Evolutionary conservation across 2,329 filamentous ascomycete genomes (phyloP).

Genomic region (Pestalotiopsis sp.): DNA sequence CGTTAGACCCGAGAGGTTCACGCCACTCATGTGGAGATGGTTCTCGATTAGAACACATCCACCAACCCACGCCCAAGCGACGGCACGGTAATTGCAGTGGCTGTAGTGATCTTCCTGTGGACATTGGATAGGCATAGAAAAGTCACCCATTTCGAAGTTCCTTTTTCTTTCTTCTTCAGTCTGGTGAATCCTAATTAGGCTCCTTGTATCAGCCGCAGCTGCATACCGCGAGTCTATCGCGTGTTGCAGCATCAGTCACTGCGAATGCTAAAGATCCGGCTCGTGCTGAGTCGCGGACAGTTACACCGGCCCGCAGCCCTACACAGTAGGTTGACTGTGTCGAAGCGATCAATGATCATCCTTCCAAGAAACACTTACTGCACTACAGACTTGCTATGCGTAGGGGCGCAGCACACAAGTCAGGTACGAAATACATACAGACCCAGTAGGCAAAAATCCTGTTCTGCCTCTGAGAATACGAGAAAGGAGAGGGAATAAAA

Average conservation of each 20-base stretch:
- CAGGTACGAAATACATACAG: not conserved
- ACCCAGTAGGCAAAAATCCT: not conserved
- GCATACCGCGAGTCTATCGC: conserved; percentile 2
- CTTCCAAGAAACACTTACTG: not conserved
- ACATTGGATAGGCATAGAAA: conserved; percentile 1
- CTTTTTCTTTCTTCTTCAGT: not conserved
- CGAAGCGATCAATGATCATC: not conserved
- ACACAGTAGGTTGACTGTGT: not conserved
- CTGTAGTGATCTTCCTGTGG: not conserved
- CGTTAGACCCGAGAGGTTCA: not conserved
- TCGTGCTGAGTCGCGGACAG: not conserved
- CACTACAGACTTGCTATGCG: not conserved
- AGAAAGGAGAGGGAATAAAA: not conserved
- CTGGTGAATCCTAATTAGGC: not conserved
- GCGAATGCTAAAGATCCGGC: not conserved
- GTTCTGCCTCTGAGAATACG: not conserved
- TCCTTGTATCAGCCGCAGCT: conserved; percentile 1
- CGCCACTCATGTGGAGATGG: not conserved
- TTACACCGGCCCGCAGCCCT: not conserved
- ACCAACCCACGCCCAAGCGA: not conserved
- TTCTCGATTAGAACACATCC: not conserved
- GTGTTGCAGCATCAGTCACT: not conserved
- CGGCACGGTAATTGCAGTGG: conserved; percentile 7
- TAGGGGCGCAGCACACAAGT: not conserved
- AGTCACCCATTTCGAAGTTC: not conserved